phyloP scores from a whole-genome alignment of 2,329 filamentous ascomycete genomes.

The Fusarium tupiense region DNA sequence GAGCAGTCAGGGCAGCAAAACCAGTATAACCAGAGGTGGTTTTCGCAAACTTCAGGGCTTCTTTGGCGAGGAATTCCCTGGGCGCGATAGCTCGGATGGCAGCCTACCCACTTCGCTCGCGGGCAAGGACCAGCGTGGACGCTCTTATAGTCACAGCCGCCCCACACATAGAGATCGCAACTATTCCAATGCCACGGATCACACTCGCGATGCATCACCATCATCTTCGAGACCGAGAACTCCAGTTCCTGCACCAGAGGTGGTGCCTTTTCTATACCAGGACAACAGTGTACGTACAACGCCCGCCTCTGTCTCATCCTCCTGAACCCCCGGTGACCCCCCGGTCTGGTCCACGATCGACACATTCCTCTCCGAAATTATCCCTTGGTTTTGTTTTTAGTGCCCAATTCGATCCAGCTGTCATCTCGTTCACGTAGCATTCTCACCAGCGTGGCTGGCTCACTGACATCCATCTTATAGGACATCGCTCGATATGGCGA shows the following conservation, averaged over 20 bases:
- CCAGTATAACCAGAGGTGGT: conserved; percentile 74
- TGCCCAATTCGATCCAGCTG: conserved; percentile 9
- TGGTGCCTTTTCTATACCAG: conserved; percentile 97
- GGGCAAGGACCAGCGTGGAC: conserved; percentile 69
- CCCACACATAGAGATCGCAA: conserved; percentile 76
- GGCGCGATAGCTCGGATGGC: conserved; percentile 77
- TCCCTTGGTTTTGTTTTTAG: conserved; percentile 15
- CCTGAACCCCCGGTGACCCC: conserved; percentile 15
- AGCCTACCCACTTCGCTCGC: conserved; percentile 63
- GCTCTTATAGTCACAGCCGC: conserved; percentile 69
- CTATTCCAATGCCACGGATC: conserved; percentile 79
- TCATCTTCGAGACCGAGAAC: conserved; percentile 81
- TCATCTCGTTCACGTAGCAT: not conserved
- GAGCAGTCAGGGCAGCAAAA: conserved; percentile 85
- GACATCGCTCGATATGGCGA: conserved; percentile 82
- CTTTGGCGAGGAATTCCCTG: conserved; percentile 89
- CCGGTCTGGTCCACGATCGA: conserved; percentile 22
- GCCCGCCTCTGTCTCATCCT: conserved; percentile 39
- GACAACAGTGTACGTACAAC: conserved; percentile 71
- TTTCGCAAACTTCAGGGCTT: conserved; percentile 89
- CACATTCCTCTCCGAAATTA: conserved; percentile 23
- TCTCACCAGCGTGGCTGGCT: conserved; percentile 20
- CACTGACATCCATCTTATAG: conserved; percentile 52
- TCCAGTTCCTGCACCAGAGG: conserved; percentile 88
- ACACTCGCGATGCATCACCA: conserved; percentile 79